Percentiles rank a stretch among this genome's conserved stretches.
Evolutionary conservation across 2,329 filamentous ascomycete species (phyloP).

Genomic region (Endothia cerciana): DNA sequence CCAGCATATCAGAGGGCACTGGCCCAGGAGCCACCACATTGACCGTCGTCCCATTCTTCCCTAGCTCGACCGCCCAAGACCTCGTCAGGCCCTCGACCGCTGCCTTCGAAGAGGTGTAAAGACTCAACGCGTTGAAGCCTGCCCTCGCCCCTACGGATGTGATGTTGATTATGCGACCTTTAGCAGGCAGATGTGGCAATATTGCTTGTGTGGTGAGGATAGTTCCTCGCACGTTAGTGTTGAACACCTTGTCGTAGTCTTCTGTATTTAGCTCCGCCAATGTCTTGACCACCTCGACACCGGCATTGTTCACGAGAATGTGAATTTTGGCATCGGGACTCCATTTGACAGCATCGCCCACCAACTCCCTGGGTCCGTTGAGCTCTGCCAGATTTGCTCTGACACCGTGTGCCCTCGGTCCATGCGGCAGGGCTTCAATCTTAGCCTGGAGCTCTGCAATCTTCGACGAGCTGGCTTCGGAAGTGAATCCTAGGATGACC

Average conservation of each 20-base stretch:
- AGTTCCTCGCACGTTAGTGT: conserved; percentile 60
- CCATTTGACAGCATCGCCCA: conserved; percentile 31
- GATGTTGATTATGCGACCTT: conserved; percentile 61
- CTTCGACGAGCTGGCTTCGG: conserved; percentile 63
- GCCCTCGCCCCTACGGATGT: conserved; percentile 55
- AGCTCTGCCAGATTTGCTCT: conserved; percentile 34
- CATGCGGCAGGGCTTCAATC: conserved; percentile 54
- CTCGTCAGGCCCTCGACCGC: conserved; percentile 64
- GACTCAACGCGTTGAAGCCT: conserved; percentile 48
- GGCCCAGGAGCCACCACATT: conserved; percentile 65
- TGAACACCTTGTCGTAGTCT: conserved; percentile 58
- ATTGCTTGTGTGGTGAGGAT: conserved; percentile 58
- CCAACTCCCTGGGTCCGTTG: conserved; percentile 31
- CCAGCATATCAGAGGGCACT: conserved; percentile 61
- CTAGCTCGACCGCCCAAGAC: conserved; percentile 62
- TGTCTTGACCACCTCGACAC: conserved; percentile 37
- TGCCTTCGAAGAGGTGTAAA: conserved; percentile 62
- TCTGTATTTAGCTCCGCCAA: conserved; percentile 48
- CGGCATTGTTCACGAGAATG: conserved; percentile 46
- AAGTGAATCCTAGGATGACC: conserved; percentile 64
- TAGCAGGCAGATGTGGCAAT: conserved; percentile 51
- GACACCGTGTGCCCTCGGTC: conserved; percentile 30
- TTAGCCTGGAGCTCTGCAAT: conserved; percentile 62
- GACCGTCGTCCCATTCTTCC: conserved; percentile 59
- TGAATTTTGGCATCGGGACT: conserved; percentile 29